A percentile compares a stretch with the other conserved stretches of the same genome.
These are phyloP conservation scores for Puya raimondii DNA, from an alignment of 176 grass and related monocot species.

Conservation along the genomic window DNA sequence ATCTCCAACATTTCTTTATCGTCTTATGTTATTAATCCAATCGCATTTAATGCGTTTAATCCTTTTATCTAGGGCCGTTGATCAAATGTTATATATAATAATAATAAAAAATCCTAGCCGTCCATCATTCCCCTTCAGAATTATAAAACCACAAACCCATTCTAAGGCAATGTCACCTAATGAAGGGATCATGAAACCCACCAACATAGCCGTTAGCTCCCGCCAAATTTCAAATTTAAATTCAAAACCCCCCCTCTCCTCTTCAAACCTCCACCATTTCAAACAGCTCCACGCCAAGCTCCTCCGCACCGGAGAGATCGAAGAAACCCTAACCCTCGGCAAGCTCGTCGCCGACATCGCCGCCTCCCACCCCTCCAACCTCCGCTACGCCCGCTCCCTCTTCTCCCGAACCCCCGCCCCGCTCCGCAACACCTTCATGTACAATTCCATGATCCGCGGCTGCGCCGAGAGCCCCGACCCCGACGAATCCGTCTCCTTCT, in stretches of 20 bases:
- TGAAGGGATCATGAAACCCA: too few species aligned
- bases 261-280: not conserved
- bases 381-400: conserved; percentile 36
- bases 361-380: conserved; percentile 10
- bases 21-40: too few species aligned
- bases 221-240: not conserved
- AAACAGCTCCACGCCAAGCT: conserved; percentile 27
- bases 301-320: conserved; percentile 26
- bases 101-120: too few species aligned
- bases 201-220: not conserved
- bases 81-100: too few species aligned
- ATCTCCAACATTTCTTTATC: too few species aligned
- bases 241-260: not conserved
- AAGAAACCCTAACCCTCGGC: conserved; percentile 21
- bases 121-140: too few species aligned
- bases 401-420: conserved; percentile 9
- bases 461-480: conserved; percentile 23
- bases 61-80: too few species aligned
- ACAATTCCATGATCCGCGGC: conserved; percentile 34
- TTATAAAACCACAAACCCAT: too few species aligned
- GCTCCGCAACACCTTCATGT: conserved; percentile 23
- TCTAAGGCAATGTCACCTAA: too few species aligned
- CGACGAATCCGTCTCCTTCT: conserved; percentile 20
- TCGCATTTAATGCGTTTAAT: too few species aligned
- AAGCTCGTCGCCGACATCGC: conserved; percentile 21